These are phyloP conservation scores for Kodamaea jinghongensis DNA, from an alignment of 805 yeast species.

Conservation along the genomic window DNA sequence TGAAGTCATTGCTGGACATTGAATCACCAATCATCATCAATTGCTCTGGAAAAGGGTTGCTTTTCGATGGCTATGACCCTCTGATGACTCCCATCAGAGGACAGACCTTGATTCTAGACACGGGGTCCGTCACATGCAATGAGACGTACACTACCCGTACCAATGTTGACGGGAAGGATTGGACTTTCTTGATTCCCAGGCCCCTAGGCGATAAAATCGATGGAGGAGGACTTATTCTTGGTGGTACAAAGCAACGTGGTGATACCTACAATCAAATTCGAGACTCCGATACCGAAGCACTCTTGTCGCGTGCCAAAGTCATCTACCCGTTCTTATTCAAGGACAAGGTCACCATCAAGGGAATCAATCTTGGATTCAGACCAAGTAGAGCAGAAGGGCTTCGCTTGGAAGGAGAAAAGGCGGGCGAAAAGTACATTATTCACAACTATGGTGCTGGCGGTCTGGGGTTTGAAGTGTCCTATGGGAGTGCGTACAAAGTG, in stretches of 20 bases:
- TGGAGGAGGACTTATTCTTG: slow-evolving; percentile 62
- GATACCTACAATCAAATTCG: slow-evolving; percentile 35
- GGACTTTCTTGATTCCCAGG: slow-evolving; percentile 70
- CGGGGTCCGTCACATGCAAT: neutral
- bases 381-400: slow-evolving; percentile 62
- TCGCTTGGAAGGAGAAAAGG: slow-evolving; percentile 34
- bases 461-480: slow-evolving; percentile 65
- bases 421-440: slow-evolving; percentile 30
- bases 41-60: slow-evolving; percentile 61
- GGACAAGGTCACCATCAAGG: slow-evolving; percentile 31
- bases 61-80: slow-evolving; percentile 30
- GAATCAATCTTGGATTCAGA: slow-evolving; percentile 63
- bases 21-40: slow-evolving; percentile 44
- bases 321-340: slow-evolving; percentile 57
- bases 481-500: slow-evolving; percentile 57
- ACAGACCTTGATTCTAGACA: slow-evolving; percentile 58
- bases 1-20: slow-evolving; percentile 45
- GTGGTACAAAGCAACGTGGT: slow-evolving; percentile 65
- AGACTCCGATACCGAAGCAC: slow-evolving; percentile 45
- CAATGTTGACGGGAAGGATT: slow-evolving; percentile 16
- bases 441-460: slow-evolving; percentile 82
- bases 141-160: slow-evolving; percentile 3
- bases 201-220: slow-evolving; percentile 25
- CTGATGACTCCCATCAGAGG: slow-evolving; percentile 59
- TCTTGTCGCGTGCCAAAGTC: slow-evolving; percentile 43